These are phyloP conservation scores for Globisporangium irregulare DNA, from an alignment of 352 stramenopile species.

Conservation along the genomic window DNA sequence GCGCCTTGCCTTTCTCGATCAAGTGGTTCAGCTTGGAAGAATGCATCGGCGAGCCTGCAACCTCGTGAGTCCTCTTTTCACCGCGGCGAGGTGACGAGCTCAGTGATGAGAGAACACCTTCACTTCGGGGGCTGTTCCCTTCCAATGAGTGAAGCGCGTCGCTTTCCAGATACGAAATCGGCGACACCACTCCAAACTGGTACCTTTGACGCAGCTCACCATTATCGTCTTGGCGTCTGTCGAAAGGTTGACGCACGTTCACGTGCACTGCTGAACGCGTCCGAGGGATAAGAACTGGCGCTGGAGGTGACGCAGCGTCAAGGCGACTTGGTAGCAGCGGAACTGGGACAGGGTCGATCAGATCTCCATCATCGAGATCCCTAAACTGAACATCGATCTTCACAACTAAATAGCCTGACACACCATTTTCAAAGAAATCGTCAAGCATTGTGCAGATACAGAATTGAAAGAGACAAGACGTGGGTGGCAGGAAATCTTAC, in stretches of 20 bases:
- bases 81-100: neutral
- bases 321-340: neutral
- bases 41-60: neutral
- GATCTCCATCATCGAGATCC: neutral
- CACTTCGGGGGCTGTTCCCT: neutral
- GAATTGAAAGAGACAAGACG: neutral
- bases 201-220: neutral
- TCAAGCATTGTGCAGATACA: neutral
- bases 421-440: neutral
- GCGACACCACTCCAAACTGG: neutral
- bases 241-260: neutral
- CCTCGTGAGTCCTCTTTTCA: neutral
- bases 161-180: conserved; percentile 15
- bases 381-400: conserved; percentile 18
- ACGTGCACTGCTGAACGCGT: conserved; percentile 5
- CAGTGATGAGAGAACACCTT: neutral
- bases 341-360: neutral
- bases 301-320: neutral
- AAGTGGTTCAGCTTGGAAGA: conserved; percentile 22
- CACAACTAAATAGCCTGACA: conserved; percentile 28
- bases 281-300: conserved; percentile 5
- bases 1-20: conserved; percentile 41
- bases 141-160: conserved; percentile 2
- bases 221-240: neutral
- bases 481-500: conserved; percentile 2